Evolutionary conservation across 2,329 filamentous ascomycete genomes (phyloP).

Genomic region (Clonostachys byssicola): DNA sequence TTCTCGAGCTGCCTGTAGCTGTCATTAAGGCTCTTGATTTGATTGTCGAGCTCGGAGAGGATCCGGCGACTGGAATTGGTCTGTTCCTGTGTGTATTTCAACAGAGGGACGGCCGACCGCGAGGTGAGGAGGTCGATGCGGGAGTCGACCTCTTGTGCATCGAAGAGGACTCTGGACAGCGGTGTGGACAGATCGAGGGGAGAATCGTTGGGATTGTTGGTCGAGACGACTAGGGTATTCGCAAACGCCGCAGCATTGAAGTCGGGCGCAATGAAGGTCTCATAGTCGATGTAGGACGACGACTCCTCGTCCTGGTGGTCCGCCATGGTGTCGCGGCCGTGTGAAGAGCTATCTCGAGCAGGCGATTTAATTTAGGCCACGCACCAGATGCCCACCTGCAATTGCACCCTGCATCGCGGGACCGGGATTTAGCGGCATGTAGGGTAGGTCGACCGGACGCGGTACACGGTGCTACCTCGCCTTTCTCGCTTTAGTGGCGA

Average conservation of each 20-base stretch:
- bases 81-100: constrained; percentile 73
- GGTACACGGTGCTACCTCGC: too few relatives aligned
- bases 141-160: constrained; percentile 94
- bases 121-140: constrained; percentile 90
- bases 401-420: too few relatives aligned
- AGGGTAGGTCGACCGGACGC: too few relatives aligned
- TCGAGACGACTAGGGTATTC: constrained; percentile 81
- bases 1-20: constrained; percentile 82
- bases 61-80: constrained; percentile 69
- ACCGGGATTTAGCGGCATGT: too few relatives aligned
- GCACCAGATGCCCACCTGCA: too few relatives aligned
- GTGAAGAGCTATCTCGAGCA: too few relatives aligned
- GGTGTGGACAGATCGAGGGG: constrained; percentile 92
- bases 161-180: constrained; percentile 88
- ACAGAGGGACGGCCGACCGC: constrained; percentile 74
- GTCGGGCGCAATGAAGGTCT: constrained; percentile 76
- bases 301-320: constrained; percentile 40
- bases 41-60: constrained; percentile 71
- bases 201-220: constrained; percentile 87
- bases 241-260: constrained; percentile 83
- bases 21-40: constrained; percentile 75
- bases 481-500: too few relatives aligned
- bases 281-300: constrained; percentile 92
- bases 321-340: too few relatives aligned
- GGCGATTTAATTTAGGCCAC: too few relatives aligned